Base-by-base conservation (phyloP, 2,329 filamentous ascomycete genomes). In the Cladophialophora exuberans region DNA sequence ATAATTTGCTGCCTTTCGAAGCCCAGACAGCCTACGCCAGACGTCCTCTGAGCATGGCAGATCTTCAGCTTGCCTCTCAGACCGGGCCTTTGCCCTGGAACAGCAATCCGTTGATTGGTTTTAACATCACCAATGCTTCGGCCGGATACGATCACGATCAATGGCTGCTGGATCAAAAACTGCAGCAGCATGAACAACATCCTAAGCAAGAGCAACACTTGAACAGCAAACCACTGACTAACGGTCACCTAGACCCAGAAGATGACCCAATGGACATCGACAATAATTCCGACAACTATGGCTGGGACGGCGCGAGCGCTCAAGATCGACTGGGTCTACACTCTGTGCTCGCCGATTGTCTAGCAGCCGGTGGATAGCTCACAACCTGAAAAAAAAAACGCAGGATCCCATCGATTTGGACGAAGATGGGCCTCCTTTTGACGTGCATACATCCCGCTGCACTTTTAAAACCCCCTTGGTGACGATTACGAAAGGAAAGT, bases 1-100 rank as follows among this genome's bases (percentile, higher is more conserved):
- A 83, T 43, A 91, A 91, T 1, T 73, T 96, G 23, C 74, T 97
- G 4, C 93, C 92, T 0, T 76, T 91, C 30, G 91, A 97, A 71
- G 83, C 88, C 2, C 90, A 88, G 67, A 86, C 87, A 49, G 86
- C 88, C 13, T 83, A 83, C 52, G 84, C 87, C 64, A 80, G 90
- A 33, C 82, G 85, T 4, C 84, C 89, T 1, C 73, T 97, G 1
- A 85, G 85, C 11, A 87, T 93, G 74, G 84, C 86, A 15, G 93
- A 97, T 69, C 72, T 97, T 43, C 82, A 88, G 31, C 76, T 96
- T 2, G 85, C 89, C 0, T 71, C 96, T 13, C 83, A 88, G 56
- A 80, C 96, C 61, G 85, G 87, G 10, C 89, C 94, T 50, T 83
- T 82, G 22, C 86, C 89, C 56, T 79, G 96, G 60, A 84, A 85